Evolutionary conservation across 1,284 basidiomycete species (phyloP).

Genomic region (Microbotryum intermedium): DNA sequence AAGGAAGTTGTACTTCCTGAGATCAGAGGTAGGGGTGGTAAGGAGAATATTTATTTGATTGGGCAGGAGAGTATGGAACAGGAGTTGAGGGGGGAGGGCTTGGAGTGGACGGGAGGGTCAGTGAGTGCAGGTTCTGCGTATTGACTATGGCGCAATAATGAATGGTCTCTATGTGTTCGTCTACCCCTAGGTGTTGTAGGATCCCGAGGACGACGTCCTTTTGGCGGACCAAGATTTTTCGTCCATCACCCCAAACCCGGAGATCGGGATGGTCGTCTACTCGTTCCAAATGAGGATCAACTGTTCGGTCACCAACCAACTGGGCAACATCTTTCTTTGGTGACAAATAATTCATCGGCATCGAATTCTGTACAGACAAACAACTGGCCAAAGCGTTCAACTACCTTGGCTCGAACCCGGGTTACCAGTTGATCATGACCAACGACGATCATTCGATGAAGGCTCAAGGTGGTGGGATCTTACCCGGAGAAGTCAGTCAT

Average conservation of each 20-base stretch:
- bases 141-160: not conserved
- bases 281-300: constrained; percentile 39
- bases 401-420: constrained; percentile 63
- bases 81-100: constrained; percentile 75
- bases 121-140: constrained; percentile 49
- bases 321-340: too few relatives aligned
- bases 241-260: constrained; percentile 56
- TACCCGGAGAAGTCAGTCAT: constrained; percentile 4
- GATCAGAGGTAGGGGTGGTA: not conserved
- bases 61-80: constrained; percentile 89
- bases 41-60: constrained; percentile 59
- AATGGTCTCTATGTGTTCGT: not conserved
- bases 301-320: too few relatives aligned
- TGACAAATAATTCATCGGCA: too few relatives aligned
- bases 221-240: constrained; percentile 61
- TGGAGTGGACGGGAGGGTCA: constrained; percentile 74
- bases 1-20: constrained; percentile 66
- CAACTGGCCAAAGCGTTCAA: constrained; percentile 90
- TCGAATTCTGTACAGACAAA: constrained; percentile 47
- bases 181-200: constrained; percentile 45
- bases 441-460: constrained; percentile 79
- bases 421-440: constrained; percentile 77
- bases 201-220: constrained; percentile 70
- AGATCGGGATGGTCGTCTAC: constrained; percentile 77
- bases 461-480: not conserved